Percentiles rank a stretch among this genome's conserved stretches.
These are phyloP conservation scores for Drechslerella dactyloides DNA, from an alignment of 2,329 filamentous ascomycete genomes.

Conservation along the genomic window DNA sequence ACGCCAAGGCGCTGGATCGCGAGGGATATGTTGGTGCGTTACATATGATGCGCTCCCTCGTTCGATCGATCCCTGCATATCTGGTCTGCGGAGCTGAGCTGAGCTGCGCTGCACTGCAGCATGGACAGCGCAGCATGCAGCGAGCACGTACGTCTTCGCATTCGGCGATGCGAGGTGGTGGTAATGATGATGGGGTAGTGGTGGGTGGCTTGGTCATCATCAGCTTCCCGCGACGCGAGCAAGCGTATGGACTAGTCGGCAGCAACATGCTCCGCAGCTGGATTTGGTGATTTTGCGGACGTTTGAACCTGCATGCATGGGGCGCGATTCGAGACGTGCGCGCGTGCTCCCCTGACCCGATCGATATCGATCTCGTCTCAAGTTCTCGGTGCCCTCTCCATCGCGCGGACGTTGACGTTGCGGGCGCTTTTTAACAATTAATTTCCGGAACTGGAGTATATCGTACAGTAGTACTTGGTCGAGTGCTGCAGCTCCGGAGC, in stretches of 20 bases:
- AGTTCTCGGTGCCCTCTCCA: background rate
- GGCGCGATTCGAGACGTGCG: conserved; percentile 2
- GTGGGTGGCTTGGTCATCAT: no score
- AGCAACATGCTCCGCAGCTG: no score
- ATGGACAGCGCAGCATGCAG: conserved; percentile 47
- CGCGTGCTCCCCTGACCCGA: background rate
- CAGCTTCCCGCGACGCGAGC: background rate
- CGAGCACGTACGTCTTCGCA: conserved; percentile 11
- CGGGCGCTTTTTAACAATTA: background rate
- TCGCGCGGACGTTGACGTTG: background rate
- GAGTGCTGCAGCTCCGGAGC: no score
- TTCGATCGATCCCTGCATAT: background rate
- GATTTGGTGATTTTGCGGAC: no score
- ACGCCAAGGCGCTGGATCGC: conserved; percentile 37
- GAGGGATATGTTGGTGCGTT: conserved; percentile 7
- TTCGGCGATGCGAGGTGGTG: conserved; percentile 24
- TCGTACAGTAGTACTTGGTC: no score
- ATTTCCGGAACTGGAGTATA: background rate
- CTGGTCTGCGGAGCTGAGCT: conserved; percentile 1
- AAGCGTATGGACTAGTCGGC: no score
- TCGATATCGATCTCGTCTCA: conserved; percentile 4
- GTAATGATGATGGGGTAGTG: no score
- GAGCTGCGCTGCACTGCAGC: background rate
- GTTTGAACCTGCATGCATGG: no score
- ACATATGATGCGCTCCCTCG: background rate